Conservation (phyloP, 2,329 filamentous ascomycete species). For the Rhinocladiella similis region DNA sequence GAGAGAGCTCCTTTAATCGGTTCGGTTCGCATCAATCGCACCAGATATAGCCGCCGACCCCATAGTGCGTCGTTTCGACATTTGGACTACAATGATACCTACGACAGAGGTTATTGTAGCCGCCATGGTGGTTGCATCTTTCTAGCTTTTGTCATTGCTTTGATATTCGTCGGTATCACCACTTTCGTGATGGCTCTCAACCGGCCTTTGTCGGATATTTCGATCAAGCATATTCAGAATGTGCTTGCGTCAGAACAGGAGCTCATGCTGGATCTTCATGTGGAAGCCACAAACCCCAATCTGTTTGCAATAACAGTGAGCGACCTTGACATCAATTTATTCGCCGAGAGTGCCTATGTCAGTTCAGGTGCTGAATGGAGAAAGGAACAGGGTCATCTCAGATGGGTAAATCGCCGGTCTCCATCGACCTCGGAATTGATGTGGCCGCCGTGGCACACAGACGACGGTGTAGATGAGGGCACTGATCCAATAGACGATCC, state of each 20-base stretch:
- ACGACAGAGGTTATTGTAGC: conserved; percentile 64
- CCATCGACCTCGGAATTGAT: conserved; percentile 11
- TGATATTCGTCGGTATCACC: conserved; percentile 81
- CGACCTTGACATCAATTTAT: conserved; percentile 86
- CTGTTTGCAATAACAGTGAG: conserved; percentile 83
- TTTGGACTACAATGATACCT: conserved; percentile 71
- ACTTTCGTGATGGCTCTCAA: conserved; percentile 91
- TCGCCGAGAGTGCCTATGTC: conserved; percentile 89
- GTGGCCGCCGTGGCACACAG: conserved; percentile 24
- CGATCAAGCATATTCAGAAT: conserved; percentile 78
- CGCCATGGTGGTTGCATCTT: conserved; percentile 85
- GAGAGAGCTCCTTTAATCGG: conserved; percentile 81
- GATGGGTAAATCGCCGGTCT: conserved; percentile 27
- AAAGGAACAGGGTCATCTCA: conserved; percentile 31
- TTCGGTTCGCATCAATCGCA: conserved; percentile 62
- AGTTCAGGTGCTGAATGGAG: conserved; percentile 46
- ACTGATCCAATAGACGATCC: conserved; percentile 66
- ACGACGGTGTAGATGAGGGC: conserved; percentile 52
- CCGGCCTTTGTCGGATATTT: conserved; percentile 77
- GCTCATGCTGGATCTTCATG: conserved; percentile 87
- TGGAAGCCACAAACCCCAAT: conserved; percentile 89
- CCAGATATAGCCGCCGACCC: conserved; percentile 56
- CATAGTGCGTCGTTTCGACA: conserved; percentile 62
- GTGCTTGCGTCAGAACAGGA: conserved; percentile 93
- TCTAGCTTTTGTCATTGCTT: conserved; percentile 75